Conservation (phyloP, 495 filamentous ascomycete species). For the Barbatosphaeria neglecta region DNA sequence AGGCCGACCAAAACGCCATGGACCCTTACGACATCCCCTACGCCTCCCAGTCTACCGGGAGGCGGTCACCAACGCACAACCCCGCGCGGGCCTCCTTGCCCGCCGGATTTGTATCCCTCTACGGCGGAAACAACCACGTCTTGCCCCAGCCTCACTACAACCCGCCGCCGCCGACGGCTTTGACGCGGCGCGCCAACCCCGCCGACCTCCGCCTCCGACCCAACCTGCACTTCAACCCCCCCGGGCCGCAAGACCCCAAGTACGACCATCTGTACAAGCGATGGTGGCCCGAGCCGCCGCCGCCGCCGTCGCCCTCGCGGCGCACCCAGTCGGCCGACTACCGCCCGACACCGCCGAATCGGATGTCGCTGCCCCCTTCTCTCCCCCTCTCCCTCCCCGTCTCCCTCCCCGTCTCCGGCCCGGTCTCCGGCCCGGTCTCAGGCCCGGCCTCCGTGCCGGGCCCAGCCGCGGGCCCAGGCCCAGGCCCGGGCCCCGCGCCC, state of each 20-base stretch:
- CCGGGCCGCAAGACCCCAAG: too few relatives aligned
- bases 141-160: conserved; percentile 28
- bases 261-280: too few relatives aligned
- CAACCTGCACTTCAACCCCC: conserved; percentile 1
- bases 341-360: conserved; percentile 11
- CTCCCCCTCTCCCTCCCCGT: too few relatives aligned
- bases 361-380: too few relatives aligned
- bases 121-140: conserved; percentile 28
- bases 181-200: too few relatives aligned
- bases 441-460: too few relatives aligned
- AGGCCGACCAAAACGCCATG: neutral
- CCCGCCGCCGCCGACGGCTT: too few relatives aligned
- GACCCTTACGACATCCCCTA: conserved; percentile 20
- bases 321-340: conserved; percentile 17
- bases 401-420: too few relatives aligned
- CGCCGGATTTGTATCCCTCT: conserved; percentile 23
- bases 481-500: conserved; percentile 26
- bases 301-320: conserved; percentile 17
- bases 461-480: conserved; percentile 6
- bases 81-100: conserved; percentile 37
- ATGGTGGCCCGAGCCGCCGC: too few relatives aligned
- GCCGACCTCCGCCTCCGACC: too few relatives aligned
- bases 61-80: conserved; percentile 34
- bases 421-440: too few relatives aligned
- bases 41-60: conserved; percentile 12